Evolutionary conservation across 805 yeast genomes (phyloP).

Genomic region (Hanseniaspora thailandica): DNA sequence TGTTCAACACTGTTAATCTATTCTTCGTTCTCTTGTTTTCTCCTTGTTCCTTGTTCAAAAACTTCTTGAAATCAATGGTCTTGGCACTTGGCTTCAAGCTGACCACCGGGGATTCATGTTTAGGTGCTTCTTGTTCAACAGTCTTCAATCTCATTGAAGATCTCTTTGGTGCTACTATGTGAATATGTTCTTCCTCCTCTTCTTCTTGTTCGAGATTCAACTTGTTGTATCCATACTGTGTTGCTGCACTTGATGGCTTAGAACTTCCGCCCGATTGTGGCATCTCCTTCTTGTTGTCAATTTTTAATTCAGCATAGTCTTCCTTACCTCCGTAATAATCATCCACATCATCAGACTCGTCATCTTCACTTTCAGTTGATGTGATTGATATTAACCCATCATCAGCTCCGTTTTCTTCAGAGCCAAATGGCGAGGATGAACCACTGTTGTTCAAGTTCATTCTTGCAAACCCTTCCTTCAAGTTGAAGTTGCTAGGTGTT

Average conservation of each 20-base stretch:
- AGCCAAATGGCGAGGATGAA: neutral
- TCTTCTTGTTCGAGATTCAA: neutral
- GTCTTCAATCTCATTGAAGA: slow-evolving; percentile 8
- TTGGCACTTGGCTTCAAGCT: slow-evolving; percentile 9
- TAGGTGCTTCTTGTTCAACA: neutral
- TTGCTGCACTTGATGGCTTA: slow-evolving; percentile 4
- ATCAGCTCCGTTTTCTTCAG: neutral
- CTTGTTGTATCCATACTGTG: slow-evolving; percentile 1
- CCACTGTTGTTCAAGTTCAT: neutral
- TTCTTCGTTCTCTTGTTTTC: neutral
- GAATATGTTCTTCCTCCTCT: neutral
- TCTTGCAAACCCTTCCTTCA: neutral
- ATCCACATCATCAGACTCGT: neutral
- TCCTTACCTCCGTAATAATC: neutral
- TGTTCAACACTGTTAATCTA: slow-evolving; percentile 9
- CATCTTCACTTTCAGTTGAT: neutral
- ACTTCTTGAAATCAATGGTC: slow-evolving; percentile 14
- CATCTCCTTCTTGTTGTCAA: neutral
- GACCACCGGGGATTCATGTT: neutral
- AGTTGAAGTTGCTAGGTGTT: too few species aligned
- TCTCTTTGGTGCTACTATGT: neutral
- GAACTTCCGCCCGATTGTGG: neutral
- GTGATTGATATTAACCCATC: slow-evolving; percentile 5
- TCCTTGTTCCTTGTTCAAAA: neutral
- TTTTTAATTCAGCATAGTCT: neutral